Percentiles rank a stretch among this genome's conserved stretches.
Evolutionary conservation across 371 early-diverging fungal genomes (phyloP).

Genomic region (Actinomucor elegans): DNA sequence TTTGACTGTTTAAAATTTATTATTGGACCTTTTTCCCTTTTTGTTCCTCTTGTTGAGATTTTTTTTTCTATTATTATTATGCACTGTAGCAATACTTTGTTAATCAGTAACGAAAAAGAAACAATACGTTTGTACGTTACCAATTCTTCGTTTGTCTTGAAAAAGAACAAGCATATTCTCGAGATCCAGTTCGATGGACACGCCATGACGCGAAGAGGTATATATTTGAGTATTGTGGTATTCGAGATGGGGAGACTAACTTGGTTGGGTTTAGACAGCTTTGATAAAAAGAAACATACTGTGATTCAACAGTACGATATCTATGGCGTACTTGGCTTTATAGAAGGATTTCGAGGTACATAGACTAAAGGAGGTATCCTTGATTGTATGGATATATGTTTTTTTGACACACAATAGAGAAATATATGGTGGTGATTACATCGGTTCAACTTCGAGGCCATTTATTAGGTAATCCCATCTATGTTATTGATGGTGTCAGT

Average conservation of each 20-base stretch:
- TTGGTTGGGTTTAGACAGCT: no score
- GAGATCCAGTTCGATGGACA: slow-evolving; percentile 32
- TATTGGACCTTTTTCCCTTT: no score
- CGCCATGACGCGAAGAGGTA: slow-evolving; percentile 27
- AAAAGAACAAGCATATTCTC: slow-evolving; percentile 13
- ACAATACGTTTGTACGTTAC: slow-evolving; percentile 23
- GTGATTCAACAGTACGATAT: slow-evolving; percentile 30
- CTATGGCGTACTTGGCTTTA: slow-evolving; percentile 39
- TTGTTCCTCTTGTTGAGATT: no score
- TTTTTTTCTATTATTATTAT: no score
- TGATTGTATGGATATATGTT: no score
- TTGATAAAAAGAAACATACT: no score
- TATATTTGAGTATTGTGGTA: no score
- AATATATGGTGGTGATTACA: slow-evolving; percentile 46
- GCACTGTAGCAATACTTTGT: no score
- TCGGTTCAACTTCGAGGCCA: slow-evolving; percentile 44
- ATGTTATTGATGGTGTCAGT: slow-evolving; percentile 45
- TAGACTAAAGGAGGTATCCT: background rate
- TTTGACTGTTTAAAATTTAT: no score
- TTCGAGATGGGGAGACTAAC: no score
- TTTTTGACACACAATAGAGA: slow-evolving; percentile 15
- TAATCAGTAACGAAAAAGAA: slow-evolving; percentile 11
- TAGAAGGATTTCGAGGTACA: slow-evolving; percentile 39
- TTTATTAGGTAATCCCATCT: slow-evolving; percentile 43
- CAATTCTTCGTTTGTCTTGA: slow-evolving; percentile 24